Base-by-base conservation (phyloP, 2,329 filamentous ascomycete genomes). In the Colletotrichum australisinense region DNA sequence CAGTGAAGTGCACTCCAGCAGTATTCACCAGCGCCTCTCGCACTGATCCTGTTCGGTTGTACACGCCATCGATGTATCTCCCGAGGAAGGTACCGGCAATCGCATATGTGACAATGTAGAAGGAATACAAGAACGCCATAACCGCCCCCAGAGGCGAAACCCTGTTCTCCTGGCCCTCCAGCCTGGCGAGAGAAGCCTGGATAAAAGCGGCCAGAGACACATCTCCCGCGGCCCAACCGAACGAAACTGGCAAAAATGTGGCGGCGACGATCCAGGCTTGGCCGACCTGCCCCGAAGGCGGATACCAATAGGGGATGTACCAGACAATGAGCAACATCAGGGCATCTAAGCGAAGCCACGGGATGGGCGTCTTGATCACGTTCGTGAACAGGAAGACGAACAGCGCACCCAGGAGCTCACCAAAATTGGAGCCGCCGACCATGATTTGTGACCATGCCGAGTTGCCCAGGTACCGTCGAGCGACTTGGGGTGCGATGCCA, bases 181-280 rank as follows among this genome's bases (percentile, higher is more conserved):
- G 79, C 28, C 85, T 81, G 1, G 84, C 81, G n/a, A 88, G 81
- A 6, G 84, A 84, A 4, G 86, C 85, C 76, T 88, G 86, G 62
- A 88, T 86, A 76, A 87, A 88, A 1, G 86, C 86, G 1, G 84
- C 84, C 0, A 88, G 82, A 4, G 85, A 87, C 16, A 88, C 86
- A 67, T 88, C 86, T 16, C 86, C 86, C 4, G 86, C 86, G 0
- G 86, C 86, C 86, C 86, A 88, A 24, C 86, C 86, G 63, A 87
- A 86, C 3, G 83, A 84, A 63, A 86, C 81, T 2, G 86, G 86
- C 26, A 86, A 78, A 70, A 88, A 86, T 83, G 70, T 69, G 4
- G 66, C 70, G 8, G 70, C 66, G 11, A 65, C 66, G 22, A 73
- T 35, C 70, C 70, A 88, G 5, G 86, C 86, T 72, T 86, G 82